phyloP scores from a whole-genome alignment of 1,284 basidiomycete species.

The Apiotrichum siamense region DNA sequence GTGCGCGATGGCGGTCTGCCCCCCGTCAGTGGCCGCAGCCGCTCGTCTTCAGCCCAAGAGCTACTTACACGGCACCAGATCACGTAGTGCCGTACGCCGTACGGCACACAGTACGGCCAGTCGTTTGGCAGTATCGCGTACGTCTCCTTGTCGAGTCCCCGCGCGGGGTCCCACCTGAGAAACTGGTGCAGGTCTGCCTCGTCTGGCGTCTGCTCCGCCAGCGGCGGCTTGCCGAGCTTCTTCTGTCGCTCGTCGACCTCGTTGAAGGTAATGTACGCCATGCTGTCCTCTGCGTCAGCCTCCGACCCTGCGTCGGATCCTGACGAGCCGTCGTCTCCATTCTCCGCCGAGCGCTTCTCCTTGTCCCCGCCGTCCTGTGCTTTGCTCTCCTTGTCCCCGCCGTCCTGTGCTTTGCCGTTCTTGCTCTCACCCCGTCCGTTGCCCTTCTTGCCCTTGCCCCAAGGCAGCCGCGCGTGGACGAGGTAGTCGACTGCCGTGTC shows the following conservation, averaged over 20 bases:
- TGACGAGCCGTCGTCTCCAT: not conserved
- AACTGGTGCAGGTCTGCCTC: slow-evolving; percentile 10
- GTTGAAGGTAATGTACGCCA: slow-evolving; percentile 1
- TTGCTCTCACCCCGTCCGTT: too few species aligned
- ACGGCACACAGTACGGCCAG: slow-evolving; percentile 45
- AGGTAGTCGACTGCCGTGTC: slow-evolving; percentile 35
- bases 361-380: not conserved
- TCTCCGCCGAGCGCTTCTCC: not conserved
- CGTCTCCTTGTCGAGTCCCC: slow-evolving; percentile 27
- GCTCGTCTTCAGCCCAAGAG: too few species aligned
- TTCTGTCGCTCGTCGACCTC: slow-evolving; percentile 3
- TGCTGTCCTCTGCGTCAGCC: not conserved
- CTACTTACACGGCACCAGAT: slow-evolving; percentile 43
- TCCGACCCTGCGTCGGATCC: too few species aligned
- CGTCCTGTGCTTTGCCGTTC: slow-evolving; percentile 4
- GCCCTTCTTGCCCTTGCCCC: slow-evolving; percentile 6
- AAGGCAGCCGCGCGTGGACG: slow-evolving; percentile 33
- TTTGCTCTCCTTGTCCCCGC: not conserved
- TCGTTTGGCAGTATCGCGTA: slow-evolving; percentile 44
- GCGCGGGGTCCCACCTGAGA: slow-evolving; percentile 22
- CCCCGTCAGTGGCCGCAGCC: too few species aligned
- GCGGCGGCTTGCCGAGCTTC: slow-evolving; percentile 16
- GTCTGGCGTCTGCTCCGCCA: not conserved
- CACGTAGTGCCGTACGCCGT: slow-evolving; percentile 40
- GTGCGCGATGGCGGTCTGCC: slow-evolving; percentile 44